Percentiles rank a stretch among this genome's conserved stretches.
Conservation (phyloP, 208 protist genomes). For the Ichthyophonus hoferi region DNA sequence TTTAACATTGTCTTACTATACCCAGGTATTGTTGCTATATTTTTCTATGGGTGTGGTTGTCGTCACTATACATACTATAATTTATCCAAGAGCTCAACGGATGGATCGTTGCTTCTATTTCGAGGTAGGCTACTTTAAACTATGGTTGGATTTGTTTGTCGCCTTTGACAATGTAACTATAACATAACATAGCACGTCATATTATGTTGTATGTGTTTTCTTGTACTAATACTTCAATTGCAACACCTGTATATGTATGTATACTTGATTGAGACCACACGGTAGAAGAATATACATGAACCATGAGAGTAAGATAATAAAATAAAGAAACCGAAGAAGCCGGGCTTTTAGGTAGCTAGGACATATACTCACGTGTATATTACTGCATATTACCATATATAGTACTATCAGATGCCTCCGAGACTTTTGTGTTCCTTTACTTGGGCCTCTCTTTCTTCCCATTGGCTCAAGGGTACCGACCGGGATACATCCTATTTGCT, state of each 20-base stretch:
- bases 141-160: no score
- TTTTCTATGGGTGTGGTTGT: conserved; percentile 13
- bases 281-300: not conserved
- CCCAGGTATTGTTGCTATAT: conserved; percentile 16
- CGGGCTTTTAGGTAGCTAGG: not conserved
- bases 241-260: not conserved
- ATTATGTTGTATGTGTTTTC: not conserved
- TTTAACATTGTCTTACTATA: no score
- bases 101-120: not conserved
- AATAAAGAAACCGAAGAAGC: not conserved
- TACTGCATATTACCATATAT: not conserved
- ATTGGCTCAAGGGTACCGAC: not conserved
- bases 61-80: not conserved
- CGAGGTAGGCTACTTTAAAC: not conserved
- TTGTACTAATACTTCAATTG: not conserved
- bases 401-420: conserved; percentile 2
- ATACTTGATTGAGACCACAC: not conserved
- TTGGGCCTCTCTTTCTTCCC: conserved; percentile 15
- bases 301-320: not conserved
- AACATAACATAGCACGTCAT: no score
- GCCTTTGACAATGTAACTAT: no score
- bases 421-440: conserved; percentile 25
- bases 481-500: not conserved
- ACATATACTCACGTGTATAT: not conserved
- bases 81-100: not conserved